Evolutionary conservation across 2,329 filamentous ascomycete species (phyloP).

Genomic region (Aspergillus sp.): DNA sequence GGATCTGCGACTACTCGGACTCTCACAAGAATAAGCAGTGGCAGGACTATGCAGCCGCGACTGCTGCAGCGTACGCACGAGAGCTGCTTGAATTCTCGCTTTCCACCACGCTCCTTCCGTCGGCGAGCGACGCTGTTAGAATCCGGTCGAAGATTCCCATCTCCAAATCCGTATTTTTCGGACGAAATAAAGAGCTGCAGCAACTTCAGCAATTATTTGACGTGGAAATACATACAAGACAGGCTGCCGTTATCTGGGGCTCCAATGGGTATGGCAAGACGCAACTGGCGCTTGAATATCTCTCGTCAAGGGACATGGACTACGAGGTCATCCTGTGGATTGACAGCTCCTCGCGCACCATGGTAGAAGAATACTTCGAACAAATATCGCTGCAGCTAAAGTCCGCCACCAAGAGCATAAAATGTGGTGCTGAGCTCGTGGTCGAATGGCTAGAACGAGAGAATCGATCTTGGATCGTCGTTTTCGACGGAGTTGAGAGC

Average conservation of each 20-base stretch:
- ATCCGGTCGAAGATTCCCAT: conserved; percentile 1
- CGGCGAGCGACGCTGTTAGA: not conserved
- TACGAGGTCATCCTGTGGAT: conserved; percentile 10
- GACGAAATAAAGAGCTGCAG: not conserved
- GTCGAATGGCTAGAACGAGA: conserved; percentile 6
- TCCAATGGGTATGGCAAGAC: conserved; percentile 8
- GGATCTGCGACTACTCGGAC: conserved; percentile 19
- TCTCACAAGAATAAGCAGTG: conserved; percentile 20
- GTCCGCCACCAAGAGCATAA: no score
- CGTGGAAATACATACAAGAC: not conserved
- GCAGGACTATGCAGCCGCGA: conserved; percentile 16
- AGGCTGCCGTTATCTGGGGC: conserved; percentile 1
- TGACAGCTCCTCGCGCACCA: not conserved
- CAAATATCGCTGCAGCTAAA: not conserved
- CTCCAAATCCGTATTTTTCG: not conserved
- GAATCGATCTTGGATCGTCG: conserved; percentile 3
- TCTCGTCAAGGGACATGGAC: not conserved
- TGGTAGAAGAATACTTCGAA: not conserved
- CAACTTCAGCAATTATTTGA: not conserved
- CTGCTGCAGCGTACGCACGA: not conserved
- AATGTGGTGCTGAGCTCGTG: not conserved
- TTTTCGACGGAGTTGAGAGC: conserved; percentile 6
- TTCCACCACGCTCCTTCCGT: not conserved
- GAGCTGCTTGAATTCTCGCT: not conserved
- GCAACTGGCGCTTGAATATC: conserved; percentile 3